phyloP scores from a whole-genome alignment of 768 basidiomycete genomes.

The Gloeopeniophorella convolvens region DNA sequence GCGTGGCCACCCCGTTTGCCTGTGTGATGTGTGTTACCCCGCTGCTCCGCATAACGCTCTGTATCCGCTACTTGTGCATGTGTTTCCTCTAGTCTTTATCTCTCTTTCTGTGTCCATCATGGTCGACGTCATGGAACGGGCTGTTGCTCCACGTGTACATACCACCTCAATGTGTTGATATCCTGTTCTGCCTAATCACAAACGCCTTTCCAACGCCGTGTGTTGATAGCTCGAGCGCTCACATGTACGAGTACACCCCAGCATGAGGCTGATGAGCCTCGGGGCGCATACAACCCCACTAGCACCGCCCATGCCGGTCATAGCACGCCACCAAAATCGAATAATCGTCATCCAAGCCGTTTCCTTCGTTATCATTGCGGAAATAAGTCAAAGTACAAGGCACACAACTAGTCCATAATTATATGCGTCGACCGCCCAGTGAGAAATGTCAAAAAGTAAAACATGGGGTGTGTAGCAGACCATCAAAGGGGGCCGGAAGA shows the following conservation, averaged over 20 bases:
- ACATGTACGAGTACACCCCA: too few relatives aligned
- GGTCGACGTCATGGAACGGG: constrained; percentile 4
- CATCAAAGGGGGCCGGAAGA: background rate
- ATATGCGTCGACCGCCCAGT: constrained; percentile 13
- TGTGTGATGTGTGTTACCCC: background rate
- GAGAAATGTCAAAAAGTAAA: background rate
- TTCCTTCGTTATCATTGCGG: constrained; percentile 2
- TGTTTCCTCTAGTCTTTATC: constrained; percentile 1
- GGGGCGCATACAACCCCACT: too few relatives aligned
- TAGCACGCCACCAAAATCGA: background rate
- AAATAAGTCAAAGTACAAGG: constrained; percentile 16
- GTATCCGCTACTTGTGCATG: background rate
- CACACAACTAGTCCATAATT: constrained; percentile 22
- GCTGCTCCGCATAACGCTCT: background rate
- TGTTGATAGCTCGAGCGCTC: background rate
- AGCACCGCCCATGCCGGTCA: too few relatives aligned
- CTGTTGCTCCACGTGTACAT: constrained; percentile 3
- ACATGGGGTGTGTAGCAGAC: background rate
- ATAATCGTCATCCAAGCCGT: background rate
- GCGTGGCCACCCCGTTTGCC: background rate
- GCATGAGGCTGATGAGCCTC: too few relatives aligned
- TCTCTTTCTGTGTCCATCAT: background rate
- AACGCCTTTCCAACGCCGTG: background rate
- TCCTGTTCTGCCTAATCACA: background rate
- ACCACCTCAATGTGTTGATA: background rate